These are phyloP conservation scores for Boeremia exigua DNA, from an alignment of 2,329 filamentous ascomycete species.

Conservation along the genomic window DNA sequence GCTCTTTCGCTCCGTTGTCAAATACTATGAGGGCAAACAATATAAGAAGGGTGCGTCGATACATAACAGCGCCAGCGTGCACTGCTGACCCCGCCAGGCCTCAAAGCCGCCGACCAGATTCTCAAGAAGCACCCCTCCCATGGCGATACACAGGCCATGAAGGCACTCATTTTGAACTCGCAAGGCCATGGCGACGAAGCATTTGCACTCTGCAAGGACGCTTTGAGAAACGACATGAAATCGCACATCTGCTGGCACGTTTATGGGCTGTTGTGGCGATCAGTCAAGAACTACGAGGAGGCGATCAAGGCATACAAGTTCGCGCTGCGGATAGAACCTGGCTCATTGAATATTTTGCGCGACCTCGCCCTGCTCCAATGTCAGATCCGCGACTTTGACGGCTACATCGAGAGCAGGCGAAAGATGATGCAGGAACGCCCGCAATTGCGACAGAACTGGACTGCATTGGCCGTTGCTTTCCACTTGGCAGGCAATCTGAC, in stretches of 20 bases:
- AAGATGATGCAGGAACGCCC: constrained; percentile 87
- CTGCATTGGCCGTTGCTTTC: constrained; percentile 90
- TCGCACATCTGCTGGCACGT: constrained; percentile 99
- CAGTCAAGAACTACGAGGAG: constrained; percentile 97
- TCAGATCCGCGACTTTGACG: constrained; percentile 94
- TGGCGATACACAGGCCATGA: constrained; percentile 99
- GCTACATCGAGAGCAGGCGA: constrained; percentile 87
- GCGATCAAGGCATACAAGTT: constrained; percentile 99
- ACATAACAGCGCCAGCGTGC: constrained; percentile 10
- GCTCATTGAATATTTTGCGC: constrained; percentile 89
- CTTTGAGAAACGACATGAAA: constrained; percentile 95
- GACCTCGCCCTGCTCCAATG: constrained; percentile 92
- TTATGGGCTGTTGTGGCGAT: constrained; percentile 90
- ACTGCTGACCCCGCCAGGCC: constrained; percentile 59
- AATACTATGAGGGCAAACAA: constrained; percentile 97
- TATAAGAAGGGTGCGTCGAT: constrained; percentile 77
- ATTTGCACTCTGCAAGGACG: constrained; percentile 89
- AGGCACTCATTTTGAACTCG: constrained; percentile 93
- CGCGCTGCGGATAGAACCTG: constrained; percentile 90
- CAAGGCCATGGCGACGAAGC: constrained; percentile 93
- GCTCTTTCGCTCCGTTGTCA: constrained; percentile 93
- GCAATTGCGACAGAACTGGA: constrained; percentile 90
- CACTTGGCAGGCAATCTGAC: constrained; percentile 85
- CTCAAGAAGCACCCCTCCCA: constrained; percentile 93
- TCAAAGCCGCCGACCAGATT: constrained; percentile 96